These are phyloP conservation scores for Trapa incisa DNA, from an alignment of 345 rosid species.

Conservation along the genomic window DNA sequence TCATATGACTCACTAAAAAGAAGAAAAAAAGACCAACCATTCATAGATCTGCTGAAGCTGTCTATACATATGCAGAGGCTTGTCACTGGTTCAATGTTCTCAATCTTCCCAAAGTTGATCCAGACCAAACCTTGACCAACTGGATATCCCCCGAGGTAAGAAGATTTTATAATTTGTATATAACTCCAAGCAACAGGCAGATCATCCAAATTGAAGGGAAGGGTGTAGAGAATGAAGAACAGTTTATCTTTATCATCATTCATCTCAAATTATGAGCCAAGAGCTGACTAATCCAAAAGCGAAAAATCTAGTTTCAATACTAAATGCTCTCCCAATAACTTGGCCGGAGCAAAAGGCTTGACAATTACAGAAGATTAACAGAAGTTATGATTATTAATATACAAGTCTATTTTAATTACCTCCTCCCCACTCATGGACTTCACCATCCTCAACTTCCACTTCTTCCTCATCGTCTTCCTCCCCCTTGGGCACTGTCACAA, in stretches of 20 bases:
- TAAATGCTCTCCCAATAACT: background rate
- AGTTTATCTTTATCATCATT: background rate
- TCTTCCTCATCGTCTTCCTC: slow-evolving; percentile 14
- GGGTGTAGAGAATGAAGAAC: slow-evolving; percentile 1
- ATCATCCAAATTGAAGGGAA: background rate
- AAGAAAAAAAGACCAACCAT: background rate
- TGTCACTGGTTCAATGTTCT: background rate
- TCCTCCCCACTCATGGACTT: slow-evolving; percentile 45
- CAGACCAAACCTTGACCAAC: background rate
- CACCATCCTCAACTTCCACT: slow-evolving; percentile 21
- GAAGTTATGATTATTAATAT: slow-evolving; percentile 29
- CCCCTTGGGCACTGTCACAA: slow-evolving; percentile 84
- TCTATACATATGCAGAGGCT: background rate
- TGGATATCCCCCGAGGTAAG: too few species aligned
- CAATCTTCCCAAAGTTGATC: background rate
- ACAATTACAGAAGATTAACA: background rate
- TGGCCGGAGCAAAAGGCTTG: slow-evolving; percentile 4
- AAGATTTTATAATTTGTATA: background rate
- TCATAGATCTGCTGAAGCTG: background rate
- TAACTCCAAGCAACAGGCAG: background rate
- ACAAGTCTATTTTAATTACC: slow-evolving; percentile 79
- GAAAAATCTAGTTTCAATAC: slow-evolving; percentile 3
- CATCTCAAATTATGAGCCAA: background rate
- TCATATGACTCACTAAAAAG: too few species aligned
- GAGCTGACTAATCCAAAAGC: background rate